Base-by-base conservation (phyloP, 371 early-diverging fungal genomes). In the Syncephalastrum racemosum region DNA sequence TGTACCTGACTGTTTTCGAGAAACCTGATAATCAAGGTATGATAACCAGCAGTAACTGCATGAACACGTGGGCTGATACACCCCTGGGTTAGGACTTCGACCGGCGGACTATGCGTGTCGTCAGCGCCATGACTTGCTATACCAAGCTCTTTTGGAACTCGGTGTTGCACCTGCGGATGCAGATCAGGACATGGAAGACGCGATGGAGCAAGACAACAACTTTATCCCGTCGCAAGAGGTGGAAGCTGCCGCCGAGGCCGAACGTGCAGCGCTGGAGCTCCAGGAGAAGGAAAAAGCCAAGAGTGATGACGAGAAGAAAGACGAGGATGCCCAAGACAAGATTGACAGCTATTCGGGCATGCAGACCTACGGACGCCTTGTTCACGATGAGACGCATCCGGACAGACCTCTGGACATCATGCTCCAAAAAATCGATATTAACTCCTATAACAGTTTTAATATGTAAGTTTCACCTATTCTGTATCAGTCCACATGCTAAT, bases 341-440 rank as follows among this genome's bases (percentile, higher is more conserved):
- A 59, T 80, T 27, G 82, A 77, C 27, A 46, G 56, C 14, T 63
- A 70, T 13, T 75, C 81, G 2, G 54, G 73, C 6, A 53, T 78
- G 40, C 60, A 68, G 41, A 62, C 67, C 4, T 70, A 81, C n/a
- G 82, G 77, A 19, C 31, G 46, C 4, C 44, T 82, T 12, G 59
- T 61, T 10, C 50, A 64, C 31, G 76, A 77, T 46, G 70, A 62
- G 49, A 60, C 71, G 15, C 36, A 31, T 10, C 6, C 10, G 10
- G 52, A 52, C 8, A 36, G 57, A 3, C 75, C 75, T 0, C 79
- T 74, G 59, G 75, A 81, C 59, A 70, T 79, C 39, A 59, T 75
- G 60, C 40, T 87, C 19, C 77, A 73, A 57, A 82, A 78, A 54
- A 69, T 80, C 12, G 84, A 84, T 25, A 58, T 82, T 12, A 49